These are phyloP conservation scores for Phycomyces blakesleeanus DNA, from an alignment of 192 early-diverging fungal genomes.

Conservation along the genomic window DNA sequence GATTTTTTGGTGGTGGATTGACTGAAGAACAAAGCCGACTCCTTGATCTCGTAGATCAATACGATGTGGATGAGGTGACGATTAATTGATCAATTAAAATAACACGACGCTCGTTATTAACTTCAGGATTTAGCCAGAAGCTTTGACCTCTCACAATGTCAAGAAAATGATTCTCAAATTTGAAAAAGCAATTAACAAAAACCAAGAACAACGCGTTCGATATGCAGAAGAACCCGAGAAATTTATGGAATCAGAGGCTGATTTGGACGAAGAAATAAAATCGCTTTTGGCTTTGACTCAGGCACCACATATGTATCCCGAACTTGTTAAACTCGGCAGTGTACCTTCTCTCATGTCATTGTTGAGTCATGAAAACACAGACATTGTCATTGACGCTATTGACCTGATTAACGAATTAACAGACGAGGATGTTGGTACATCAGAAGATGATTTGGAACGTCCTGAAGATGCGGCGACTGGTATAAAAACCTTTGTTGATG, in stretches of 20 bases:
- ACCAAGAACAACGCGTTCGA: constrained; percentile 82
- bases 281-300: constrained; percentile 69
- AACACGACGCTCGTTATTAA: constrained; percentile 2
- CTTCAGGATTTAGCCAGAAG: constrained; percentile 14
- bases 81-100: neutral
- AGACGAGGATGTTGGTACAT: constrained; percentile 76
- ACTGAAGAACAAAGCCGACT: constrained; percentile 72
- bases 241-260: constrained; percentile 95
- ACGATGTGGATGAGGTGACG: constrained; percentile 66
- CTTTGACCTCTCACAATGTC: constrained; percentile 62
- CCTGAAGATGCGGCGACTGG: constrained; percentile 47
- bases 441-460: constrained; percentile 59
- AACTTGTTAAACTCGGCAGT: constrained; percentile 66
- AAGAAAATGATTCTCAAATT: constrained; percentile 78
- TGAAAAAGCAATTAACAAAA: constrained; percentile 82
- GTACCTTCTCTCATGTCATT: constrained; percentile 66
- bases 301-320: constrained; percentile 74
- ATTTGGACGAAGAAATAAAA: constrained; percentile 89
- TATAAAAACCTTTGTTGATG: constrained; percentile 65
- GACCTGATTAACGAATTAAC: constrained; percentile 88
- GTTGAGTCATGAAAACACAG: constrained; percentile 90
- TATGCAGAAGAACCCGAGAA: constrained; percentile 68
- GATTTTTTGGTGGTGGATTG: constrained; percentile 84
- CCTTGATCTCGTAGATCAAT: constrained; percentile 79
- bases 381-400: constrained; percentile 82